These are phyloP conservation scores for Mycotypha africana DNA, from an alignment of 371 early-diverging fungal species.

Conservation along the genomic window DNA sequence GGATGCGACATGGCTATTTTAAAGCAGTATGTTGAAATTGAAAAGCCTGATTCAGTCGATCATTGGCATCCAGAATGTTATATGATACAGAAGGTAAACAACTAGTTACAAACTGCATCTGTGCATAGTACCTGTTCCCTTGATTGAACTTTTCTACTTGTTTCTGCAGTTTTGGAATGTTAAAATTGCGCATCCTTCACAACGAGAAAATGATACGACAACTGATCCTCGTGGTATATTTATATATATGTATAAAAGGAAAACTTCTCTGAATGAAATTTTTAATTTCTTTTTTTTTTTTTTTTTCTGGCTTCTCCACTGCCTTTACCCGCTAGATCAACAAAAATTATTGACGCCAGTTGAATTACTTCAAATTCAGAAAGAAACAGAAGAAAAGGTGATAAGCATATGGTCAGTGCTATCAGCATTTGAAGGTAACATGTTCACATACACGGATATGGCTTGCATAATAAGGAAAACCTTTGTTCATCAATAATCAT, in stretches of 20 bases:
- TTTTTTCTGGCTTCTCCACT: no score
- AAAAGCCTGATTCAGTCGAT: constrained; percentile 65
- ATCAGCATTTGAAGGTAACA: constrained; percentile 77
- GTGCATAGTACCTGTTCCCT: no score
- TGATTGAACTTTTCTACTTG: neutral
- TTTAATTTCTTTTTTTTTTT: neutral
- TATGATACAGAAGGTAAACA: constrained; percentile 83
- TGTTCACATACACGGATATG: no score
- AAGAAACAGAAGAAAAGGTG: constrained; percentile 73
- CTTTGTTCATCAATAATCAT: no score
- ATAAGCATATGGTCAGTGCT: constrained; percentile 83
- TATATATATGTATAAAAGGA: no score
- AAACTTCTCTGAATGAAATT: no score
- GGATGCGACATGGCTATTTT: constrained; percentile 92
- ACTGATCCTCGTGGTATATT: neutral
- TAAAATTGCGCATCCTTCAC: constrained; percentile 40
- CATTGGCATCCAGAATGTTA: constrained; percentile 98
- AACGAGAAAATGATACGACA: constrained; percentile 10
- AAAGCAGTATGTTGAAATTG: constrained; percentile 90
- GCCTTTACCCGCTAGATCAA: no score
- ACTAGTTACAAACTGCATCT: neutral
- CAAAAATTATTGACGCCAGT: constrained; percentile 5
- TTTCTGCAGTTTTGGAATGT: constrained; percentile 66
- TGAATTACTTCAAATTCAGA: constrained; percentile 18
- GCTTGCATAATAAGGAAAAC: no score